Base-by-base conservation (phyloP, 345 rosid genomes). In the Nasturtium officinale region DNA sequence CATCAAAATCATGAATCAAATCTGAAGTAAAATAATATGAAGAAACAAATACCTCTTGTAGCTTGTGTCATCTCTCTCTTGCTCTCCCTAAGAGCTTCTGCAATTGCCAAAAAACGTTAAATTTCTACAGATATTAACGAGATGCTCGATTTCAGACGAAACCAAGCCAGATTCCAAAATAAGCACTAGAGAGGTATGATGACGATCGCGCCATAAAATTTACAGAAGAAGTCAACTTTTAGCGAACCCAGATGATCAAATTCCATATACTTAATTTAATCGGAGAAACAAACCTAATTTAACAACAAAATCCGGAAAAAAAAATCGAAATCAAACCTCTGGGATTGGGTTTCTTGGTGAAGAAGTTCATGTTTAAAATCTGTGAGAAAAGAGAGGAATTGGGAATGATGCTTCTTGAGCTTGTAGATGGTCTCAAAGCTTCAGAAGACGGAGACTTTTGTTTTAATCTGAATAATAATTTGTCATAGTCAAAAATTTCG, bases 21-120 rank as follows among this genome's bases (percentile, higher is more conserved):
- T 23, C 25, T 23, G 1, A 2, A 23, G 25, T 23, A 1, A 1
- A 40, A 23, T 7, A 16, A 35, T 30, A 35, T 5, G 42, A 32
- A 33, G 17, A 60, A 45, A 25, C 10, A 30, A 66, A 38, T 82
- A 94, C 98, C 98, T 87, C 98, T 85, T 10, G 92, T 87, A 70
- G 98, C 97, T 64, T 88, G 83, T 67, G 85, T 80, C 97, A 94
- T 87, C 80, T 91, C 96, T 72, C 92, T 82, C 74, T 89, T 94
- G 71, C 97, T 94, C 86, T 88, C 90, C 17, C 97, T 82, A 76
- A 94, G 91, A 43, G 80, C 94, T 86, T 90, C 98, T 93, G 89
- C 82, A 76, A 70, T 71, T 25, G 18, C 51, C 65, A 43, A 38
- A 38, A 46, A 35, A 61, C 42, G 30, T 32, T 4, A 4, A 47